These are phyloP conservation scores for Solanum ossicruentum DNA, from an alignment of 257 asterid species.

Conservation along the genomic window DNA sequence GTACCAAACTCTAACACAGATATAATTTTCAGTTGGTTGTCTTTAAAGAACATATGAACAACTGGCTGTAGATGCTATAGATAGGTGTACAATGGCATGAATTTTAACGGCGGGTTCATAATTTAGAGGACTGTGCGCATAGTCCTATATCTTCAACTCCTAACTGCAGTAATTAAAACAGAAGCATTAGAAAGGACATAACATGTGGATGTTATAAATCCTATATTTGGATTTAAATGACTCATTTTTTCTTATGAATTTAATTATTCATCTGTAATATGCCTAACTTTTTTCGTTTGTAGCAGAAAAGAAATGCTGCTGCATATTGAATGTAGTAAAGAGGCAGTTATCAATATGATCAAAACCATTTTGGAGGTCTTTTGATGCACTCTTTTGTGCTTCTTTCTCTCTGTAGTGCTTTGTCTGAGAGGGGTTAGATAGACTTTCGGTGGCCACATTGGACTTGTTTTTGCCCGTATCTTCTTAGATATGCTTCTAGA, in stretches of 20 bases:
- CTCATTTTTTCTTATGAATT: not conserved
- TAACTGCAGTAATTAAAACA: not conserved
- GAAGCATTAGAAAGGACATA: not conserved
- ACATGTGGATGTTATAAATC: not conserved
- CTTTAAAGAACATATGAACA: not conserved
- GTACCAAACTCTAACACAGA: not conserved
- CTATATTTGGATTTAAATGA: not conserved
- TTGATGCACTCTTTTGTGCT: not conserved
- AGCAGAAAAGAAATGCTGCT: slow-evolving; percentile 7
- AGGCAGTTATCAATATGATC: slow-evolving; percentile 4
- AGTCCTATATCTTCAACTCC: not conserved
- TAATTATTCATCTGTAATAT: slow-evolving; percentile 8
- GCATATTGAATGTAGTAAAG: slow-evolving; percentile 1
- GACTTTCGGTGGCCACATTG: slow-evolving; percentile 3
- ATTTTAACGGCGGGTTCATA: not conserved
- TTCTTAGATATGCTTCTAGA: not conserved
- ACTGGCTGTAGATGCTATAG: not conserved
- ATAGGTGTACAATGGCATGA: not conserved
- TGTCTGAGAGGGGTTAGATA: slow-evolving; percentile 23
- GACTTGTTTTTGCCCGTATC: not conserved
- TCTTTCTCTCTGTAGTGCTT: slow-evolving; percentile 3
- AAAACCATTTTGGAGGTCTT: slow-evolving; percentile 5
- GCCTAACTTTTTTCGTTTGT: not conserved
- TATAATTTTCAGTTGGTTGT: not conserved
- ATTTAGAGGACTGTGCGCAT: not conserved